These are phyloP conservation scores for Penicillium coffeae DNA, from an alignment of 495 filamentous ascomycete genomes.

Conservation along the genomic window DNA sequence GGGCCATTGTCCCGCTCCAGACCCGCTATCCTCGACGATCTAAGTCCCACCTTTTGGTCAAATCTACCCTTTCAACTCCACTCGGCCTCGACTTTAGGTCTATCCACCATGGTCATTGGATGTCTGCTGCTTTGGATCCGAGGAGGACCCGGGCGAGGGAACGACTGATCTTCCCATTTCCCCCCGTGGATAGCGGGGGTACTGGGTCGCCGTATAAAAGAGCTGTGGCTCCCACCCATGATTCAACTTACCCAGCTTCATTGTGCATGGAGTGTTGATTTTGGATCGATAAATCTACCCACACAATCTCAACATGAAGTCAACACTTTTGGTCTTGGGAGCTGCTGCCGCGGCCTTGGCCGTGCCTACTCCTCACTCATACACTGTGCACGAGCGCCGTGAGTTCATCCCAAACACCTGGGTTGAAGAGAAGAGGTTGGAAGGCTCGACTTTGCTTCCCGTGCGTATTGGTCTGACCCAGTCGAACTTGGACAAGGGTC, in stretches of 20 bases:
- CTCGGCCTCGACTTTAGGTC: too few species aligned
- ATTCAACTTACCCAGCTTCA: not conserved
- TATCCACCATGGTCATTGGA: not conserved
- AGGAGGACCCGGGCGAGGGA: not conserved
- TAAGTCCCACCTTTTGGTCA: constrained; percentile 10
- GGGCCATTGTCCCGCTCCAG: constrained; percentile 9
- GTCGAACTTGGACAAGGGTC: constrained; percentile 48
- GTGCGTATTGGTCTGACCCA: constrained; percentile 55
- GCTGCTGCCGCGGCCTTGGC: constrained; percentile 25
- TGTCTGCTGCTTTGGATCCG: not conserved
- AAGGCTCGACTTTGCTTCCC: constrained; percentile 37
- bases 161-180: not conserved
- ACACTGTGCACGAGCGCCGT: constrained; percentile 42
- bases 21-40: constrained; percentile 15
- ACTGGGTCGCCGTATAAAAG: constrained; percentile 10
- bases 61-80: not conserved
- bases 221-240: not conserved
- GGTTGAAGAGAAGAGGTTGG: constrained; percentile 26
- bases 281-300: not conserved
- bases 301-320: constrained; percentile 23
- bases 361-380: constrained; percentile 24
- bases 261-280: constrained; percentile 4
- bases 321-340: constrained; percentile 26
- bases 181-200: not conserved
- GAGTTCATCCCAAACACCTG: constrained; percentile 30